phyloP scores from a whole-genome alignment of 2,329 filamentous ascomycete species.

The Penicillium psychrosexuale region DNA sequence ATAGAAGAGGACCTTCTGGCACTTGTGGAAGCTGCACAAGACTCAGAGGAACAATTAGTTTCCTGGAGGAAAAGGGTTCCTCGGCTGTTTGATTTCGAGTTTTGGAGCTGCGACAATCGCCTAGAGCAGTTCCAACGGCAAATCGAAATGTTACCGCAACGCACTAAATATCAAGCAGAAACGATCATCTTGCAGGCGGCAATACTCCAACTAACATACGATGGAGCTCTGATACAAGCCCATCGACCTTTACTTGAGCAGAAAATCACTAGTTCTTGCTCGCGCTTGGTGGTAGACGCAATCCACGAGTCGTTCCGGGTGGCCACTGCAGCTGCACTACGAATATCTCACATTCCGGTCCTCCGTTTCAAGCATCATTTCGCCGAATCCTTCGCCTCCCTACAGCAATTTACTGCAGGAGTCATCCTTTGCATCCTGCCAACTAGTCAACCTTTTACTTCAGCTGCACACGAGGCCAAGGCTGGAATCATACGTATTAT shows the following conservation, averaged over 20 bases:
- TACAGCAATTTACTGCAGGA: constrained; percentile 23
- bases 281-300: constrained; percentile 3
- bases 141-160: not conserved
- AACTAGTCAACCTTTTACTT: constrained; percentile 27
- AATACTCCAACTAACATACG: constrained; percentile 27
- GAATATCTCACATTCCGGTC: constrained; percentile 29
- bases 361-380: constrained; percentile 28
- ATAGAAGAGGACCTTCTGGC: constrained; percentile 8
- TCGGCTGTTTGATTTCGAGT: constrained; percentile 8
- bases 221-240: constrained; percentile 23
- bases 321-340: constrained; percentile 28
- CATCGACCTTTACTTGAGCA: constrained; percentile 27
- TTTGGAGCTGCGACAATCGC: constrained; percentile 1
- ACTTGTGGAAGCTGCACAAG: constrained; percentile 7
- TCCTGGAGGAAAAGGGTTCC: constrained; percentile 4
- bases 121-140: constrained; percentile 1
- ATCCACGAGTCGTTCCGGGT: constrained; percentile 10
- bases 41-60: constrained; percentile 1
- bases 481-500: constrained; percentile 31
- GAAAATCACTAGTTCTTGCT: constrained; percentile 3
- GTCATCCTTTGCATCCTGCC: constrained; percentile 31
- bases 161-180: constrained; percentile 6
- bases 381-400: constrained; percentile 19
- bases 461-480: constrained; percentile 29
- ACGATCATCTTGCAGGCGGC: constrained; percentile 16